Evolutionary conservation across 768 basidiomycete species (phyloP), one percentile per base, ranked within the genome.

Genomic region (Crepidotus variabilis): DNA sequence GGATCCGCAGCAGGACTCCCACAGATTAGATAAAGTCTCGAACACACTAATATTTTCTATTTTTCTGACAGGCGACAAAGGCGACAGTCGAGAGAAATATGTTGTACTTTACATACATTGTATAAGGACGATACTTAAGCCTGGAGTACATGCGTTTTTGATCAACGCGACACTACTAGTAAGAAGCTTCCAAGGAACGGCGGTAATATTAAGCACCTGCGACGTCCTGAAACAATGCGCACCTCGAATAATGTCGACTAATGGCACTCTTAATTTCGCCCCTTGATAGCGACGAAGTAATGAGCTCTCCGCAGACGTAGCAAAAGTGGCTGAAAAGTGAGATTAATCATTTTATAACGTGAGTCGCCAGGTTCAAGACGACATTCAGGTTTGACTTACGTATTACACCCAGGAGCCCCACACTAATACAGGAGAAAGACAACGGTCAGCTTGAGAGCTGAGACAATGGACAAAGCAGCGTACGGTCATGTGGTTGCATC

Each of bases 401-500:
- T 75, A 58, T 83, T 83, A 66, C 83, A 85, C 10, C 76, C 79
- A 1, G 81, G 80, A 2, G 80, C 69, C 33, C 74, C 72, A 61
- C 80, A 83, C 82, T 82, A 54, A 20, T 36, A 23, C 16, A 22
- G 18, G 18, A 11, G 34, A 47, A 8, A 28, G 8, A 28, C 28
- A 28, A 8, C 50, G 18, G 47, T 51, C 28, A 21, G 23, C 28
- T 11, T 56, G 33, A n/a, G 3, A 47, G 8, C 4, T 46, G 28
- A 23, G 18, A 16, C 14, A 11, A 20, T 7, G 45, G 16, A 23
- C 34, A 21, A 35, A 18, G 52, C 57, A 57, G 18, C 79, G 66
- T 48, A 82, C 82, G 59, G 73, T 71, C 81, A 85, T 85, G 64
- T 85, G 82, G 55, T 83, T 77, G 53, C 83, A 85, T 3, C 83